These are phyloP conservation scores for Colletotrichum aenigma DNA, from an alignment of 2,329 filamentous ascomycete genomes.

Conservation along the genomic window DNA sequence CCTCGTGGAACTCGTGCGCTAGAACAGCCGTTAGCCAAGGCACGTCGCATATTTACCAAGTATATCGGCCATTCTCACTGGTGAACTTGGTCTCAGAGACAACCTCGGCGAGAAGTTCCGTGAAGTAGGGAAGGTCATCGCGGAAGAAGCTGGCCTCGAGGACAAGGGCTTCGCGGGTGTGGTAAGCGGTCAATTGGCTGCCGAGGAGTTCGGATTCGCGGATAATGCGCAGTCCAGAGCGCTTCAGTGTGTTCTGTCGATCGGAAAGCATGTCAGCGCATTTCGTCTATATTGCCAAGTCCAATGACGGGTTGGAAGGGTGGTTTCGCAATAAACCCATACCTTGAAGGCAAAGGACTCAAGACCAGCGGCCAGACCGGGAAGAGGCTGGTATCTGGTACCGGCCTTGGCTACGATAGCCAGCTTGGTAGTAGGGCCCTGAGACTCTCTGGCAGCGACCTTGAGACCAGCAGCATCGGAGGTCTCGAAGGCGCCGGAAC, in stretches of 20 bases:
- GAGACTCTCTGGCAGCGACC: constrained; percentile 87
- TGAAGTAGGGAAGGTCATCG: constrained; percentile 95
- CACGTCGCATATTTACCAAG: neutral
- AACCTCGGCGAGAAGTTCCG: constrained; percentile 93
- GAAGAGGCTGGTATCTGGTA: constrained; percentile 88
- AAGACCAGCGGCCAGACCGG: constrained; percentile 87
- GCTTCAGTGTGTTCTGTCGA: constrained; percentile 78
- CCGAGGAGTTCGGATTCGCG: constrained; percentile 96
- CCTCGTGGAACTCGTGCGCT: constrained; percentile 92
- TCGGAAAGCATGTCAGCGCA: constrained; percentile 5
- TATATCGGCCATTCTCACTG: constrained; percentile 53
- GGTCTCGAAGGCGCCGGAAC: constrained; percentile 84
- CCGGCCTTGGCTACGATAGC: constrained; percentile 93
- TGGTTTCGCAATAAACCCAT: constrained; percentile 26
- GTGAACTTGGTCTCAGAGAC: constrained; percentile 87
- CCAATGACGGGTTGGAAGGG: neutral
- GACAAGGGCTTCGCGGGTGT: constrained; percentile 92
- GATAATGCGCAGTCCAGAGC: constrained; percentile 89
- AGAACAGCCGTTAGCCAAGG: constrained; percentile 20
- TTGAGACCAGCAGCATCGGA: constrained; percentile 88
- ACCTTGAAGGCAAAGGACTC: constrained; percentile 99
- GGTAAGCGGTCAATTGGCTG: constrained; percentile 84
- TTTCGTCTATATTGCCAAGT: neutral
- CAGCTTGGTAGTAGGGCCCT: constrained; percentile 87
- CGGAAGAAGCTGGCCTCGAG: constrained; percentile 94